Evolutionary conservation across 1,139 yeast species (phyloP).

Genomic region (Debaryomyces nepalensis): DNA sequence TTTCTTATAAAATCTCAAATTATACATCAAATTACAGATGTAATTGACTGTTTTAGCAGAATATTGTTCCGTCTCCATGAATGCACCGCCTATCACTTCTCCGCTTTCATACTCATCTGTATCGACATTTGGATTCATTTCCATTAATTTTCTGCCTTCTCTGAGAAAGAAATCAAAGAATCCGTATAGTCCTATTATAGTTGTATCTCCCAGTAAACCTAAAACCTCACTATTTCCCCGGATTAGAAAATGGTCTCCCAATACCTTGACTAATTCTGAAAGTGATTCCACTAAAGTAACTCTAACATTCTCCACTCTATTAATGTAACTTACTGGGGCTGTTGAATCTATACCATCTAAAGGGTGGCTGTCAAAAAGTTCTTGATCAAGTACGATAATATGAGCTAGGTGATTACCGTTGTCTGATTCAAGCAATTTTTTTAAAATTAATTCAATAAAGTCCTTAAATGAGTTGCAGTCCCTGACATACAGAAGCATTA

Average conservation of each 20-base stretch:
- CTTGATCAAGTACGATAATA: conserved; percentile 17
- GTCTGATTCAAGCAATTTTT: conserved; percentile 1
- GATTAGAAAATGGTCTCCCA: conserved; percentile 4
- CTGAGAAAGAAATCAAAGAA: conserved; percentile 15
- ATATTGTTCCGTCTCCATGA: conserved; percentile 9
- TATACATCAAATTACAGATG: conserved; percentile 16
- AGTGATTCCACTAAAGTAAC: conserved; percentile 17
- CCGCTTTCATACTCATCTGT: conserved; percentile 2
- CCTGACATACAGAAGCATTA: conserved; percentile 47
- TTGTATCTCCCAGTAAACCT: conserved; percentile 1
- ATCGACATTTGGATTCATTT: not conserved
- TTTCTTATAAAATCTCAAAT: conserved; percentile 12
- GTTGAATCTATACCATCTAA: not conserved
- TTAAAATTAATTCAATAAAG: conserved; percentile 5
- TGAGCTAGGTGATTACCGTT: conserved; percentile 2
- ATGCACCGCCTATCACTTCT: not conserved
- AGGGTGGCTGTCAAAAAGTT: conserved; percentile 9
- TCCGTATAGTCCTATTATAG: conserved; percentile 18
- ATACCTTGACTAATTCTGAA: conserved; percentile 13
- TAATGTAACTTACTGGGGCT: conserved; percentile 12
- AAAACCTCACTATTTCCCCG: not conserved
- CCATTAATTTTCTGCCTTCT: not conserved
- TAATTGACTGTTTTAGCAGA: conserved; percentile 15
- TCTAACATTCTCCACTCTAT: conserved; percentile 11
- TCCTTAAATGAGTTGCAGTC: conserved; percentile 10